A percentile compares a stretch with the other conserved stretches of the same genome.
Conservation (phyloP, 1,284 basidiomycete genomes). For the Boletus austroedulis region DNA sequence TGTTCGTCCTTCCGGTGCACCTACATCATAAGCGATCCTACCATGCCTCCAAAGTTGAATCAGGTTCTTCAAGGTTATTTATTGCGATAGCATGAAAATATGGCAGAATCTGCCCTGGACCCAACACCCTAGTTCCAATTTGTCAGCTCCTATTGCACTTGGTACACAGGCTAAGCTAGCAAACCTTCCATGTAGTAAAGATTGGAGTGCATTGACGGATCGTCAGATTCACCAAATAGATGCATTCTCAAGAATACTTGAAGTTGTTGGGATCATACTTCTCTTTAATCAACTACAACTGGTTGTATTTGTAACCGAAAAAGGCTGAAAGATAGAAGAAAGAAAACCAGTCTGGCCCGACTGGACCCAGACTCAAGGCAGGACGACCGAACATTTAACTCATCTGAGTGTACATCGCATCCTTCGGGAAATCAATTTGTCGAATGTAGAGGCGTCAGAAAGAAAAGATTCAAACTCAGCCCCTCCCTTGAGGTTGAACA, state of each 20-base stretch:
- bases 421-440: too few species aligned
- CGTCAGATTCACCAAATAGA: background rate
- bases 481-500: too few species aligned
- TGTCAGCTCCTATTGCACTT: background rate
- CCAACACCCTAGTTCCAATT: background rate
- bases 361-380: too few species aligned
- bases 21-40: too few species aligned
- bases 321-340: conserved; percentile 3
- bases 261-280: conserved; percentile 10
- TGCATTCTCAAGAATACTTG: background rate
- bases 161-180: background rate
- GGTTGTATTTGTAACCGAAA: conserved; percentile 14
- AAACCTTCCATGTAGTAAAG: background rate
- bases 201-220: background rate
- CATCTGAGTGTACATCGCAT: too few species aligned
- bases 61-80: background rate
- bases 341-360: too few species aligned
- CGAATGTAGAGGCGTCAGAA: too few species aligned
- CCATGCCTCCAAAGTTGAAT: too few species aligned
- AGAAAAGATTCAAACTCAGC: too few species aligned
- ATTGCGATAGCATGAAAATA: background rate
- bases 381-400: too few species aligned
- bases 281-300: conserved; percentile 6
- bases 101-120: background rate
- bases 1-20: too few species aligned